Conservation (phyloP, 2,329 filamentous ascomycete genomes). For the Cladophialophora psammophila region DNA sequence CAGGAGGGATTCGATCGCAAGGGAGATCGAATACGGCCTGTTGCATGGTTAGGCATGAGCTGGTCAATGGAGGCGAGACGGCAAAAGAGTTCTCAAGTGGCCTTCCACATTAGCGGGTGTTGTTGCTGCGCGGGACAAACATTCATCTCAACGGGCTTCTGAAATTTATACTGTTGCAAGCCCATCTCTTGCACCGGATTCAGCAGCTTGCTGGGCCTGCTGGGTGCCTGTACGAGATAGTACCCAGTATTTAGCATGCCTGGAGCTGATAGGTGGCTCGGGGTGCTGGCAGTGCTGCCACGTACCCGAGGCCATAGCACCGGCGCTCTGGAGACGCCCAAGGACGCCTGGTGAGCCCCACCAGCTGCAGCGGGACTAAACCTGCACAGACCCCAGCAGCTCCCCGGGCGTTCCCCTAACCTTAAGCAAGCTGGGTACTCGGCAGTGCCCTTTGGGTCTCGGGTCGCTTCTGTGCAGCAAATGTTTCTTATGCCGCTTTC, state of each 20-base stretch:
- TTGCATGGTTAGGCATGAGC: not conserved
- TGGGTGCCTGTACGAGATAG: conserved; percentile 1
- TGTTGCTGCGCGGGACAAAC: not conserved
- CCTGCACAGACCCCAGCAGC: conserved; percentile 12
- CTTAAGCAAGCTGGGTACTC: not conserved
- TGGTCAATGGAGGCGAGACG: not conserved
- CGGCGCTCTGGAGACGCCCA: conserved; percentile 6
- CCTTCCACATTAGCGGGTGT: not conserved
- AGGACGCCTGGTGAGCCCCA: not conserved
- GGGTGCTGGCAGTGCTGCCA: not conserved
- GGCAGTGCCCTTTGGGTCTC: conserved; percentile 6
- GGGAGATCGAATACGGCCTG: not conserved
- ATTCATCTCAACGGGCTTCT: not conserved
- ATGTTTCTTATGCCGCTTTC: not conserved
- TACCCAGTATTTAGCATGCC: not conserved
- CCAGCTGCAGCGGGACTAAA: conserved; percentile 4
- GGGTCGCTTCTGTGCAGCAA: not conserved
- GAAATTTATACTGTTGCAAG: not conserved
- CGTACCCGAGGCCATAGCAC: conserved; percentile 17
- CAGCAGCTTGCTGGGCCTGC: not conserved
- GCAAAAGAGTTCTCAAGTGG: conserved; percentile 3
- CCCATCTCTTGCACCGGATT: not conserved
- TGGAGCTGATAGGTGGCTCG: conserved; percentile 6
- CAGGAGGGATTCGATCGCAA: not conserved
- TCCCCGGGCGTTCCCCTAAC: conserved; percentile 12